Base-by-base conservation (phyloP, 441 rosid species). In the Gossypium laxum region DNA sequence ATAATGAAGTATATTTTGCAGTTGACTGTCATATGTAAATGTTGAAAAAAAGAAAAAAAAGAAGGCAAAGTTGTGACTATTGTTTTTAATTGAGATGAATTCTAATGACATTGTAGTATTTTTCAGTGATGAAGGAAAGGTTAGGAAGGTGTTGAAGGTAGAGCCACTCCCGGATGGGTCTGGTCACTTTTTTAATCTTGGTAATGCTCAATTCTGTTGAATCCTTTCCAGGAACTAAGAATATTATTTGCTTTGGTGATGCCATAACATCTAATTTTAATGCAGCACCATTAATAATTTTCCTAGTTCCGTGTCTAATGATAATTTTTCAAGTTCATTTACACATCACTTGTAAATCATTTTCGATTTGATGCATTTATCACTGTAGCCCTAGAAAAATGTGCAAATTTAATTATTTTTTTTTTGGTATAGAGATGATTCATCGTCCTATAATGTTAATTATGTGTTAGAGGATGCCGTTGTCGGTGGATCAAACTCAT, bases 81-180 rank as follows among this genome's bases (percentile, higher is more conserved):
- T 57, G 61, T 22, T 58, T 15, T 14, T 14, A 59, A 28, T 28
- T 59, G 47, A 60, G n/a, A 60, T 60, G 22, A 60, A 60, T 15
- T 30, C 8, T 26, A 14, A 38, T 38, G 22, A 30, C 45, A 28
- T 59, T 57, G 65, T 61, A 50, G 57, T 55, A 32, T 11, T 73
- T 61, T 85, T 78, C 77, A 89, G 96, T 69, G 98, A 93, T 15
- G 98, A 93, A 80, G 98, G 97, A 69, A 88, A 88, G 79, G 83
- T 93, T 76, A 88, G 89, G 82, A 93, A 93, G 85, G 83, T 91
- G 67, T 82, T 93, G 88, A 90, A 86, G 83, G 93, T 93, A 48
- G 98, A 91, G 80, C 98, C 97, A 10, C 86, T 93, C 21, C 96
- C 93, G 51, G 96, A 93, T 85, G 95, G 97, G 56, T 87, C 96